Conservation (phyloP, 2,329 filamentous ascomycete genomes). For the Aspergillus sp. region DNA sequence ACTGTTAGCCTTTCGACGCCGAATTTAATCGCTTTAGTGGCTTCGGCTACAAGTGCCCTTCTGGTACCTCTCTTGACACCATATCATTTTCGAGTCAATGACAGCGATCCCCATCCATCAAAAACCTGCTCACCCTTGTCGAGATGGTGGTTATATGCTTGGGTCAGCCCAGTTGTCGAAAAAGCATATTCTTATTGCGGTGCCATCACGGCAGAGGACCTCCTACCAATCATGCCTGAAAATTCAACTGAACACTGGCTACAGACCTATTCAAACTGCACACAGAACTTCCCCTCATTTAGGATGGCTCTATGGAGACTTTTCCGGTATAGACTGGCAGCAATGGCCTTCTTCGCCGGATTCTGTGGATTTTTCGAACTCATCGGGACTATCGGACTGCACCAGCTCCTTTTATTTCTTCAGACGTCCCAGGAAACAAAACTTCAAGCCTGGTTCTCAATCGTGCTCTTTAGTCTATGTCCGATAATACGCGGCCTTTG, state of each 20-base stretch:
- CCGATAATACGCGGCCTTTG: slow-evolving; percentile 9
- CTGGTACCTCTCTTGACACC: slow-evolving; percentile 4
- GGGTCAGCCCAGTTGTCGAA: slow-evolving; percentile 5
- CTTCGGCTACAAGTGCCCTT: slow-evolving; percentile 1
- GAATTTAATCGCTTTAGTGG: background rate
- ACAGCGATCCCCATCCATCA: slow-evolving; percentile 1
- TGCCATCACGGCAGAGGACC: slow-evolving; percentile 1
- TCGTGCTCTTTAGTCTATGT: slow-evolving; percentile 3
- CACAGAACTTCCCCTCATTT: background rate
- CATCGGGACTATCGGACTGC: slow-evolving; percentile 4
- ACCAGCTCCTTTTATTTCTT: slow-evolving; percentile 7
- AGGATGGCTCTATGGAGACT: slow-evolving; percentile 3
- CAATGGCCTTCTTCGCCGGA: slow-evolving; percentile 2
- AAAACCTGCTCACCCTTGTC: slow-evolving; percentile 4
- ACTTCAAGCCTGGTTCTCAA: slow-evolving; percentile 5
- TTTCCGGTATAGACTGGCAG: slow-evolving; percentile 2
- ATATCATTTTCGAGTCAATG: background rate
- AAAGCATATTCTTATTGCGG: slow-evolving; percentile 1
- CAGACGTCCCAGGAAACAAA: slow-evolving; percentile 3
- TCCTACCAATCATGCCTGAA: background rate
- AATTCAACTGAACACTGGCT: slow-evolving; percentile 1
- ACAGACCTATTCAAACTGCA: background rate
- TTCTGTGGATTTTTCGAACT: slow-evolving; percentile 8
- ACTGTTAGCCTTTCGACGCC: background rate
- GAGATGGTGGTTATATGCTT: slow-evolving; percentile 9